A percentile compares a stretch with the other conserved stretches of the same genome.
phyloP scores from a whole-genome alignment of 1,284 basidiomycete genomes.

The Mycena sp. region DNA sequence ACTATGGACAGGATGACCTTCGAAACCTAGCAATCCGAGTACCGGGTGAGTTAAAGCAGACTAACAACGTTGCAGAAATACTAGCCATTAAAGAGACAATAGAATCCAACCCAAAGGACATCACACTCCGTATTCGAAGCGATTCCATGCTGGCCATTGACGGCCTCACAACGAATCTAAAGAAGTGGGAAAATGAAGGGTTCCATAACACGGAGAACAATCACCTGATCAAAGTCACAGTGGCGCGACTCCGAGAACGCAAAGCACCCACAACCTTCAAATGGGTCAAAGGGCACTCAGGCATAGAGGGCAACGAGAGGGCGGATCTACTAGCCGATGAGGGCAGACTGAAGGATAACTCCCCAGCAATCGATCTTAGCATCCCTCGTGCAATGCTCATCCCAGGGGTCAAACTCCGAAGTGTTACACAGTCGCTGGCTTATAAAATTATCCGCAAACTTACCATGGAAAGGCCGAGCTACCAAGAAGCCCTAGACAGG shows the following conservation, averaged over 20 bases:
- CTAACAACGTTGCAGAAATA: conserved; percentile 13
- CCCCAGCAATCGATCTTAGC: no score
- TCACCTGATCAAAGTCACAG: conserved; percentile 7
- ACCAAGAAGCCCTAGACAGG: no score
- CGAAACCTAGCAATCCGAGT: not conserved
- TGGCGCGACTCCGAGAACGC: conserved; percentile 6
- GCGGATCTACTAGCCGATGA: conserved; percentile 23
- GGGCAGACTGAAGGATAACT: conserved; percentile 9
- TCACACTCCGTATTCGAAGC: not conserved
- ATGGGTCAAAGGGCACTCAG: conserved; percentile 23
- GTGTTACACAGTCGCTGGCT: no score
- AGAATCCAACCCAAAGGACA: conserved; percentile 8
- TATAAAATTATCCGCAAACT: no score
- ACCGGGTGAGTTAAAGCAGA: conserved; percentile 2
- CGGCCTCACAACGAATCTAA: conserved; percentile 32
- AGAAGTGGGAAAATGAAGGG: conserved; percentile 23
- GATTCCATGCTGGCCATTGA: conserved; percentile 19
- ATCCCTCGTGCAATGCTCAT: no score
- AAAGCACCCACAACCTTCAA: conserved; percentile 12
- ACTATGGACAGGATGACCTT: not conserved
- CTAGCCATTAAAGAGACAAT: conserved; percentile 16
- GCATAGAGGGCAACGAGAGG: conserved; percentile 13
- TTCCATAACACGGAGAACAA: conserved; percentile 17
- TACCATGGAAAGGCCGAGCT: no score
- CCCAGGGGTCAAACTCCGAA: no score